Evolutionary conservation across 2,329 filamentous ascomycete genomes (phyloP), one percentile per base, ranked within the genome.

Genomic region (Ophiostoma pallidulum): DNA sequence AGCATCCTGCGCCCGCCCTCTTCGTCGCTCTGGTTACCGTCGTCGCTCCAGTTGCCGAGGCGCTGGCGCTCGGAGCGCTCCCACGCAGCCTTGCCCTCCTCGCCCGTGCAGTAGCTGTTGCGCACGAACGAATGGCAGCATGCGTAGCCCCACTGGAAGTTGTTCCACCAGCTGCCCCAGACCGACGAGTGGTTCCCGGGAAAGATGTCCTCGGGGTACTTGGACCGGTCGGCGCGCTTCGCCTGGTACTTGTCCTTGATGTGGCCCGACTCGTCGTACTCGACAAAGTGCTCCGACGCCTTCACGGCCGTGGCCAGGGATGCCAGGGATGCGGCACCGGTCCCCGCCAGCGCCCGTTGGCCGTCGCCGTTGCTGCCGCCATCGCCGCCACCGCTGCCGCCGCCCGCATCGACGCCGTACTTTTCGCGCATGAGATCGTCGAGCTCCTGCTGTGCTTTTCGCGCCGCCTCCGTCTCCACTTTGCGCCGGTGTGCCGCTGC

Each of bases 161-260:
- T 82, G 45, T 81, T 78, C 92, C 92, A 98, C 92, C 92, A 98
- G 59, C 89, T 95, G 41, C 92, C 92, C 86, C 89, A 98, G 3
- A 95, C 83, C 0, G 84, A 83, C 3, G 80, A 88, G 66, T 98
- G 92, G 60, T 98, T 98, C 69, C 94, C 91, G 62, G 84, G 77
- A 46, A 85, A 70, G 1, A 96, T 74, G 59, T 98, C 88, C 61
- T 98, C 92, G 4, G 82, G 67, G 60, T 98, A 98, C 62, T 96
- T 97, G 35, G 88, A 94, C 63, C 86, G 91, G 43, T 83, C 84
- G 45, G 77, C 75, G 47, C 78, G 78, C 62, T 83, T 85, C 46
- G 78, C 78, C 62, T 83, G 84, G 1, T 83, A 82, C 22, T 80
- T 80, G n/a, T 91, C 90, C 67, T 97, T 97, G 69, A 97, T 83